Base-by-base conservation (phyloP, 2,329 filamentous ascomycete genomes). In the Colletotrichum higginsianum region DNA sequence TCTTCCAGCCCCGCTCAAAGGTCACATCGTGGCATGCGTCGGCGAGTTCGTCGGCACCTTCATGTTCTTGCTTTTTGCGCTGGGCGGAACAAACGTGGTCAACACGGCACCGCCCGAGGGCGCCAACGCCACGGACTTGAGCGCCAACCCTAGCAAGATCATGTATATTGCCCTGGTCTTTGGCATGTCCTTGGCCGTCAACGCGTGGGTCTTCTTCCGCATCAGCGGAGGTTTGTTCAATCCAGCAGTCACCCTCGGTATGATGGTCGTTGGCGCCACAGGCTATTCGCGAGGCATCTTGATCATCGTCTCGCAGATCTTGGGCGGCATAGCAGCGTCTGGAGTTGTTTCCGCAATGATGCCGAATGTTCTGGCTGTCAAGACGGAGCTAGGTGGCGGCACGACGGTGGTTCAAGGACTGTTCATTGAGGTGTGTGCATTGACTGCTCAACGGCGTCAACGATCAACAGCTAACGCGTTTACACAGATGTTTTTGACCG, bases 401-500 rank as follows among this genome's bases (percentile, higher is more conserved):
- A 82, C 91, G 3, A 86, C 88, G 60, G 88, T 85, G 38, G 84
- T 92, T 1, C 85, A 88, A 2, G 84, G 86, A 55, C 86, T 49
- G 46, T 49, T 49, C 46, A 66, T 53, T 11, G 57, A 66, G 30
- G 44, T 66, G 7, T 9, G 21, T 61, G 82, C 69, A 82, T 86
- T 21, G 7, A 35, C 30, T 35, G 83, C 83, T 0, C 89, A 89
- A 70, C 91, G 90, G 4, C 47, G 12, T 50, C 21, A 15, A 50
- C 21, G 18, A 38, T 5, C 4, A 15, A 15, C 47, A 50, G 3
- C 47, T 50, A 16, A 50, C 9, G 81, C 93, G 42, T 92, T 92
- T 92, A 56, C 91, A 26, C 1, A 93, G 79, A 87, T 90, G 83
- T 91, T 93, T 76, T 83, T 92, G 47, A 92, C 90, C 0, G 83